Evolutionary conservation across 495 filamentous ascomycete species (phyloP).

Genomic region (Rusavskia elegans): DNA sequence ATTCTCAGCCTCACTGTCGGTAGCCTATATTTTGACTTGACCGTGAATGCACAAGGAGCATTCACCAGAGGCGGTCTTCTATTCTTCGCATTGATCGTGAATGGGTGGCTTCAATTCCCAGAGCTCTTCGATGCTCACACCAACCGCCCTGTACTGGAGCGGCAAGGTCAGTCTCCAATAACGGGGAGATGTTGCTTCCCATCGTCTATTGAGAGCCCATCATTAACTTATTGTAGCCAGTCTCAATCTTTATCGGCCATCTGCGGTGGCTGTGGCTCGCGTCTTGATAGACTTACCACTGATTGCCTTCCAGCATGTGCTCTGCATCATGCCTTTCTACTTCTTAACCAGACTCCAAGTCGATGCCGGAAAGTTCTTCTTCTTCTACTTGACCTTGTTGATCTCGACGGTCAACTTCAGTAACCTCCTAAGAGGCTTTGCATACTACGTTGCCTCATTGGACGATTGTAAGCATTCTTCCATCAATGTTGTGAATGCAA

Average conservation of each 20-base stretch:
- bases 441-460: neutral
- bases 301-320: constrained; percentile 33
- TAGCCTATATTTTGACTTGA: constrained; percentile 26
- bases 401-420: constrained; percentile 49
- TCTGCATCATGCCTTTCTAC: constrained; percentile 62
- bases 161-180: constrained; percentile 21
- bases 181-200: neutral
- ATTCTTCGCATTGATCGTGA: constrained; percentile 25
- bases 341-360: constrained; percentile 73
- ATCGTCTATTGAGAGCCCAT: neutral
- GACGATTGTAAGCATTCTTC: constrained; percentile 27
- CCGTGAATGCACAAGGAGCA: constrained; percentile 22
- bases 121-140: constrained; percentile 23
- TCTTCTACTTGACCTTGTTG: constrained; percentile 60
- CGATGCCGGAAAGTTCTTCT: constrained; percentile 60
- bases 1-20: constrained; percentile 26
- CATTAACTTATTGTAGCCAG: neutral
- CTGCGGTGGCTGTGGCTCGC: constrained; percentile 67
- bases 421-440: neutral
- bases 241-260: constrained; percentile 73
- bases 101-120: constrained; percentile 24
- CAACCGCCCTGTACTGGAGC: constrained; percentile 26
- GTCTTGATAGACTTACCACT: constrained; percentile 67
- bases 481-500: constrained; percentile 35
- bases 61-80: constrained; percentile 25